Evolutionary conservation across 352 stramenopile species (phyloP).

Genomic region (Phytopythium vexans): DNA sequence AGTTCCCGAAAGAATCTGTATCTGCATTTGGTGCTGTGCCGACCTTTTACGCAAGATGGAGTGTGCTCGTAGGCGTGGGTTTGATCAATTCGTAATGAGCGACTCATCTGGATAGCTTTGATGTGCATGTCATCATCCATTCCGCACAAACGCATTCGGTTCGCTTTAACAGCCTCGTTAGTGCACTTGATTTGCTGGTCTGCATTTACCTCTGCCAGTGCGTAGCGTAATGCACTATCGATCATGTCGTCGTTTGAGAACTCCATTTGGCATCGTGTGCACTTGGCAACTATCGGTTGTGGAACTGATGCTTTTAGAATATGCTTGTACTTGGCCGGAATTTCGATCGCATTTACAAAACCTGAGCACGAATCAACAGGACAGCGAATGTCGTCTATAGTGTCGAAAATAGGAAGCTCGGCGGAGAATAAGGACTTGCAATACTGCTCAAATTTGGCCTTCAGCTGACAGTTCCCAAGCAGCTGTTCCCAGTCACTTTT

Average conservation of each 20-base stretch:
- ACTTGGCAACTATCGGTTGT: constrained; percentile 4
- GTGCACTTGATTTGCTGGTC: constrained; percentile 7
- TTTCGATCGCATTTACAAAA: neutral
- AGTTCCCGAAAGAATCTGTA: constrained; percentile 23
- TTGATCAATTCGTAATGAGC: constrained; percentile 15
- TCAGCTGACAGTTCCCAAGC: neutral
- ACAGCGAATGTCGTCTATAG: neutral
- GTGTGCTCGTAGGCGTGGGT: constrained; percentile 14
- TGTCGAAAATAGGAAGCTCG: constrained; percentile 11
- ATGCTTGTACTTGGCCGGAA: constrained; percentile 15
- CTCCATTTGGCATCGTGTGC: neutral
- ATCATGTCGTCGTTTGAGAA: constrained; percentile 8
- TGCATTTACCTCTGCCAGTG: constrained; percentile 10
- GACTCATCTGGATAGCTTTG: constrained; percentile 13
- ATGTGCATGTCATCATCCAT: constrained; percentile 7
- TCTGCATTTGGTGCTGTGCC: constrained; percentile 11
- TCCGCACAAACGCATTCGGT: constrained; percentile 12
- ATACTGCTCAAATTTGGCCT: constrained; percentile 14
- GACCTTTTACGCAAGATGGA: constrained; percentile 16
- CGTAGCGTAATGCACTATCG: neutral
- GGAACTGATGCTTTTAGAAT: neutral
- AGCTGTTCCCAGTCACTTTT: constrained; percentile 9
- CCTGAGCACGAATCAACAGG: neutral
- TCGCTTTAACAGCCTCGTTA: constrained; percentile 2
- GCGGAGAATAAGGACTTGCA: constrained; percentile 19